Percentiles rank a stretch among this genome's conserved stretches.
Evolutionary conservation across 257 asterid genomes (phyloP).

Genomic region (Gentiana dahurica): DNA sequence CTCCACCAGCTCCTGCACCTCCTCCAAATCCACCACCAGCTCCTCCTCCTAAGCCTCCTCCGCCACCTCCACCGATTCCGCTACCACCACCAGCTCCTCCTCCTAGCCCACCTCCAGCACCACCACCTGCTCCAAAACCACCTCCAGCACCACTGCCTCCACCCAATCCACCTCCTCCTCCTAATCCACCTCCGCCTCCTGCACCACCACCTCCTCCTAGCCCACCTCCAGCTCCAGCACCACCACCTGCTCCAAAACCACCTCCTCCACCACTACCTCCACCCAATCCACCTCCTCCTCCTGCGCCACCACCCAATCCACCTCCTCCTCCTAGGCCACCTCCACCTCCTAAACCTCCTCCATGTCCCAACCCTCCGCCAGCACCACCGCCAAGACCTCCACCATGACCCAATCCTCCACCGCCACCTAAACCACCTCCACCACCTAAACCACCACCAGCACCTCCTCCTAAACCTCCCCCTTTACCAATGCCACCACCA

Average conservation of each 20-base stretch:
- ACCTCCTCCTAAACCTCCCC: constrained; percentile 19
- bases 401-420: constrained; percentile 3
- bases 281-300: constrained; percentile 11
- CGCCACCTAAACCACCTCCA: constrained; percentile 8
- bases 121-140: constrained; percentile 1
- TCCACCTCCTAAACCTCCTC: constrained; percentile 17
- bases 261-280: constrained; percentile 7
- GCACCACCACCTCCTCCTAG: constrained; percentile 6
- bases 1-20: constrained; percentile 3
- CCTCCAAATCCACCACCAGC: constrained; percentile 3
- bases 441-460: constrained; percentile 3
- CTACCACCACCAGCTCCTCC: not conserved
- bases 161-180: constrained; percentile 2
- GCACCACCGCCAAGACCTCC: constrained; percentile 15
- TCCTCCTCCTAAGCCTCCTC: constrained; percentile 7
- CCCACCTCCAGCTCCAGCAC: constrained; percentile 4
- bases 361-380: constrained; percentile 5
- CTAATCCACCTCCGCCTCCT: constrained; percentile 5
- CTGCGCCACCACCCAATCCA: constrained; percentile 11
- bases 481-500: constrained; percentile 11
- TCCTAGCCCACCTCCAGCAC: not conserved
- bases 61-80: constrained; percentile 6
- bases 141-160: constrained; percentile 3
- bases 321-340: constrained; percentile 13
- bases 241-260: constrained; percentile 7